phyloP scores from a whole-genome alignment of 1,284 basidiomycete species.

The Chiua sp. region DNA sequence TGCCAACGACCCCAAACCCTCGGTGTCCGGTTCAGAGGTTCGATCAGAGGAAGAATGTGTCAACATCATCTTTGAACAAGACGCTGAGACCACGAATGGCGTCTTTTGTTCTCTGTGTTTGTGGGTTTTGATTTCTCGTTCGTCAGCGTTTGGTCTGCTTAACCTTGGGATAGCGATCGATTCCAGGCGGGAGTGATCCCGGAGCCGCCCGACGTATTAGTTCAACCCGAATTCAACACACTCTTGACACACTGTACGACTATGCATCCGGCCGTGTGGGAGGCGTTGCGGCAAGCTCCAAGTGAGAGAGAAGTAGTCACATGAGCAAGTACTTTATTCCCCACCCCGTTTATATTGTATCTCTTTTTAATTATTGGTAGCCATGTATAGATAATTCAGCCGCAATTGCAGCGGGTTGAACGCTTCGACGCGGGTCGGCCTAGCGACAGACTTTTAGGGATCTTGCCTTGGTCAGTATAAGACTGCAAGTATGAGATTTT shows the following conservation, averaged over 20 bases:
- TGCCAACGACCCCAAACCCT: constrained; percentile 1
- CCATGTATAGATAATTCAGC: constrained; percentile 12
- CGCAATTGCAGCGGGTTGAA: not conserved
- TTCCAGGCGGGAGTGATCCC: constrained; percentile 31
- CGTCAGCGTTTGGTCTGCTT: not conserved
- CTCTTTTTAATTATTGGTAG: constrained; percentile 15
- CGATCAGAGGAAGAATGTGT: constrained; percentile 48
- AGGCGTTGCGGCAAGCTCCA: constrained; percentile 24
- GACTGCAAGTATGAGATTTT: too few species aligned
- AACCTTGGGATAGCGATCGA: constrained; percentile 35
- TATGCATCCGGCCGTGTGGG: constrained; percentile 35
- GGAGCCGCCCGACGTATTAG: constrained; percentile 39
- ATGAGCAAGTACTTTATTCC: constrained; percentile 12
- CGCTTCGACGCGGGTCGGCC: not conserved
- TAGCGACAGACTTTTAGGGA: too few species aligned
- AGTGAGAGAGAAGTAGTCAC: not conserved
- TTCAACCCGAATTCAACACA: constrained; percentile 33
- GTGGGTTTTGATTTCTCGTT: constrained; percentile 41
- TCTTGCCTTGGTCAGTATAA: too few species aligned
- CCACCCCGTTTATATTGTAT: constrained; percentile 20
- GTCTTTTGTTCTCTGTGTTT: constrained; percentile 55
- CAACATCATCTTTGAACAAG: constrained; percentile 49
- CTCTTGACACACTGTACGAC: constrained; percentile 39
- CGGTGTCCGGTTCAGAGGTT: constrained; percentile 7
- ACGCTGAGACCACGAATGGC: constrained; percentile 41